Conservation (phyloP, 306 rosid species). For the Clitoria ternatea region DNA sequence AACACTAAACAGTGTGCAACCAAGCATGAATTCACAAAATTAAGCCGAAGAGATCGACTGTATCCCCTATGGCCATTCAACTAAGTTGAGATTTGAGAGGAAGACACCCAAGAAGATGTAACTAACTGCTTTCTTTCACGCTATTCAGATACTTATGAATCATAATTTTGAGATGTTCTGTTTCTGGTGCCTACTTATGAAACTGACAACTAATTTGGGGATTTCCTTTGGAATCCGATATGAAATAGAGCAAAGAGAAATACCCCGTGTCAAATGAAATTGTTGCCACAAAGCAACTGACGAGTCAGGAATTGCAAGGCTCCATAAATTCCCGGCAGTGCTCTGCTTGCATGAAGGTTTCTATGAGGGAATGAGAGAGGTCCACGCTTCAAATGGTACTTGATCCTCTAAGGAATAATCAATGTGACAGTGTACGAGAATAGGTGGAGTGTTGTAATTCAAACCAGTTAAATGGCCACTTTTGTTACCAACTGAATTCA, state of each 20-base stretch:
- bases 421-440: conserved; percentile 81
- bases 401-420: conserved; percentile 23
- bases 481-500: conserved; percentile 60
- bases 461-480: conserved; percentile 75
- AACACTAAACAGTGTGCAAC: neutral
- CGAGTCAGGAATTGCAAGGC: neutral
- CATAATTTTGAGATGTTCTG: no score
- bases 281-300: neutral
- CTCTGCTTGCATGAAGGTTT: neutral
- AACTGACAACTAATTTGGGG: neutral
- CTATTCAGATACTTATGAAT: neutral
- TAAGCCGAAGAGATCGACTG: neutral
- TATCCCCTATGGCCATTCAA: neutral
- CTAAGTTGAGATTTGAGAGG: neutral
- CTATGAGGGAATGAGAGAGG: neutral
- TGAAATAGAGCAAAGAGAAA: conserved; percentile 4
- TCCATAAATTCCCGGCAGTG: neutral
- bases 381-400: neutral
- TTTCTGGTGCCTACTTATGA: neutral
- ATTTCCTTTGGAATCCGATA: neutral
- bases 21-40: neutral
- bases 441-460: conserved; percentile 42
- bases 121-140: neutral
- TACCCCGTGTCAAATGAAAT: neutral
- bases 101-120: neutral